Percentiles rank a stretch among this genome's conserved stretches.
Conservation (phyloP, 768 basidiomycete species). For the Mrakia gelida region DNA sequence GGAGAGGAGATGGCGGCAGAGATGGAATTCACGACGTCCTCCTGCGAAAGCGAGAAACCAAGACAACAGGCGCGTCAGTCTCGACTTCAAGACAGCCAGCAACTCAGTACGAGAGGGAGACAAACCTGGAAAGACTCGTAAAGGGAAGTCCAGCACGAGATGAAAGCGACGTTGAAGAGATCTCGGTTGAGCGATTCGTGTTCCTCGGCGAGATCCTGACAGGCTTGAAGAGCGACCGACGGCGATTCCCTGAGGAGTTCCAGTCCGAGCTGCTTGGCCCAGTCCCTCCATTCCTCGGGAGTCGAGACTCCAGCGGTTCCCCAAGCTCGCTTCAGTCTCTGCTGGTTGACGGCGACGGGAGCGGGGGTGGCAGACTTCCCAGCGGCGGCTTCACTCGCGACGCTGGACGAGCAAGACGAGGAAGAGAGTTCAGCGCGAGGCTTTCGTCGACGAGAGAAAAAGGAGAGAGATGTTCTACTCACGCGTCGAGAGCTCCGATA, state of each 20-base stretch:
- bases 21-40: slow-evolving; percentile 87
- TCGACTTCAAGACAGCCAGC: background rate
- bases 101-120: background rate
- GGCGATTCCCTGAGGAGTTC: slow-evolving; percentile 99
- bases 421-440: background rate
- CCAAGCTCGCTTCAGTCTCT: slow-evolving; percentile 95
- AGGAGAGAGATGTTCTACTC: slow-evolving; percentile 37
- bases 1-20: slow-evolving; percentile 72
- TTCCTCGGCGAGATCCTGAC: slow-evolving; percentile 86
- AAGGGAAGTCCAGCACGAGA: slow-evolving; percentile 93
- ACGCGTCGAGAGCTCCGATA: slow-evolving; percentile 64
- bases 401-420: background rate
- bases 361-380: slow-evolving; percentile 36
- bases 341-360: slow-evolving; percentile 64
- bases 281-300: slow-evolving; percentile 79
- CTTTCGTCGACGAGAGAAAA: slow-evolving; percentile 41
- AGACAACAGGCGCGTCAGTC: background rate
- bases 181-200: slow-evolving; percentile 88
- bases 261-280: slow-evolving; percentile 87
- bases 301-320: slow-evolving; percentile 72
- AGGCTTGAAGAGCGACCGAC: slow-evolving; percentile 93
- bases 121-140: slow-evolving; percentile 93
- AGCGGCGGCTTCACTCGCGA: slow-evolving; percentile 48
- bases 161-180: slow-evolving; percentile 94
- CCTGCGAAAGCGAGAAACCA: slow-evolving; percentile 52